These are phyloP conservation scores for Toxoplasma gondii DNA, from an alignment of 169 alveolate species.

Conservation along the genomic window DNA sequence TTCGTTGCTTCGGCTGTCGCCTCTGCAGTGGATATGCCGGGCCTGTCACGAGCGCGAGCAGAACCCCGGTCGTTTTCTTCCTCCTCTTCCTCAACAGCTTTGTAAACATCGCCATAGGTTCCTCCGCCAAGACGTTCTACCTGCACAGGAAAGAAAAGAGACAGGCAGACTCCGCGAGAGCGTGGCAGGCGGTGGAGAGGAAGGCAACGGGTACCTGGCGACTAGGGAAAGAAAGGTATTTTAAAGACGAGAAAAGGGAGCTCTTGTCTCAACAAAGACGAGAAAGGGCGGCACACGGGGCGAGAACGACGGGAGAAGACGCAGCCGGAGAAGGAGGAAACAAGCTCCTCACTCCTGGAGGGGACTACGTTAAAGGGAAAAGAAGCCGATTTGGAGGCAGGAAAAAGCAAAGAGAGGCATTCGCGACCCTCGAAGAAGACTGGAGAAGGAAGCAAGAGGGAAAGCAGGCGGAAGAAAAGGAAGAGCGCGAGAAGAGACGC, in stretches of 20 bases:
- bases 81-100: conserved; percentile 77
- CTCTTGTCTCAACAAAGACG: no score
- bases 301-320: neutral
- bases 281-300: neutral
- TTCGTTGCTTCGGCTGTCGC: neutral
- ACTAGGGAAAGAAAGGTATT: neutral
- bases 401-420: no score
- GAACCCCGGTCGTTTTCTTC: neutral
- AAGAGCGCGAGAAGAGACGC: neutral
- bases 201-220: neutral
- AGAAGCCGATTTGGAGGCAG: no score
- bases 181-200: neutral
- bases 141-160: neutral
- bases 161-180: neutral
- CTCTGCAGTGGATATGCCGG: neutral
- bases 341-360: neutral
- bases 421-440: neutral
- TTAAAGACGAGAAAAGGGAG: neutral
- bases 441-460: neutral
- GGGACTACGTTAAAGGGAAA: no score
- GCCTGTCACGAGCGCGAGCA: neutral
- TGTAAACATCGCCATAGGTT: conserved; percentile 91
- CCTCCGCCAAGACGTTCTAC: conserved; percentile 86
- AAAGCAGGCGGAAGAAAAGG: neutral
- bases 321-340: neutral